These are phyloP conservation scores for Gloeopeniophorella convolvens DNA, from an alignment of 768 basidiomycete species.

Conservation along the genomic window DNA sequence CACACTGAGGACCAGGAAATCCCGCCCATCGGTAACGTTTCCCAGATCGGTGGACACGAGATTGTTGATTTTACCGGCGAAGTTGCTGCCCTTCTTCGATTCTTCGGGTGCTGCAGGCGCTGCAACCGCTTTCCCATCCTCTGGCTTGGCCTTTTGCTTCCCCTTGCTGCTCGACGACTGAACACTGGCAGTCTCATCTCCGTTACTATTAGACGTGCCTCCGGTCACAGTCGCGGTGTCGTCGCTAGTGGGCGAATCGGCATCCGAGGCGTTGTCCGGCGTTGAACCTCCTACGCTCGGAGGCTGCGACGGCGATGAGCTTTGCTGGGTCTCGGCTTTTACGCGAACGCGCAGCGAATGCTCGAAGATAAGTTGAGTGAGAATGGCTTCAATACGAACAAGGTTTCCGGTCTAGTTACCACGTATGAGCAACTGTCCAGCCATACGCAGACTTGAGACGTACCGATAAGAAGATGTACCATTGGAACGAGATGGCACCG, in stretches of 20 bases:
- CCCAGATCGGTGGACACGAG: constrained; percentile 59
- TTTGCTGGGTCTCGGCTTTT: constrained; percentile 30
- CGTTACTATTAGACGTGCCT: too few species aligned
- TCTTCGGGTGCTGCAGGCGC: too few species aligned
- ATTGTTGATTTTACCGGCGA: constrained; percentile 74
- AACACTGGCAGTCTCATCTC: too few species aligned
- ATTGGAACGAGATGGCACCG: constrained; percentile 41
- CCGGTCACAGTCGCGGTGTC: too few species aligned
- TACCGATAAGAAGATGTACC: constrained; percentile 42
- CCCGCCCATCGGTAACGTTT: constrained; percentile 26
- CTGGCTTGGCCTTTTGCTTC: constrained; percentile 13
- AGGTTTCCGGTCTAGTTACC: constrained; percentile 34
- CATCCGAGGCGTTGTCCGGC: too few species aligned
- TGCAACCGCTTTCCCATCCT: background rate
- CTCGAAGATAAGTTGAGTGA: constrained; percentile 50
- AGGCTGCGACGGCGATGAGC: too few species aligned
- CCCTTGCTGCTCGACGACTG: too few species aligned
- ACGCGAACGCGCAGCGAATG: constrained; percentile 49
- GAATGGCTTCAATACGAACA: constrained; percentile 38
- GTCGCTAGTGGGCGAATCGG: too few species aligned
- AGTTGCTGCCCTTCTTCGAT: constrained; percentile 40
- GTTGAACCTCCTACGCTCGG: too few species aligned
- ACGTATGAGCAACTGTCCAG: background rate
- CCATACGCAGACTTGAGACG: too few species aligned
- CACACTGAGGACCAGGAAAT: constrained; percentile 21